Base-by-base conservation (phyloP, 306 rosid genomes). In the Quercus wislizeni region DNA sequence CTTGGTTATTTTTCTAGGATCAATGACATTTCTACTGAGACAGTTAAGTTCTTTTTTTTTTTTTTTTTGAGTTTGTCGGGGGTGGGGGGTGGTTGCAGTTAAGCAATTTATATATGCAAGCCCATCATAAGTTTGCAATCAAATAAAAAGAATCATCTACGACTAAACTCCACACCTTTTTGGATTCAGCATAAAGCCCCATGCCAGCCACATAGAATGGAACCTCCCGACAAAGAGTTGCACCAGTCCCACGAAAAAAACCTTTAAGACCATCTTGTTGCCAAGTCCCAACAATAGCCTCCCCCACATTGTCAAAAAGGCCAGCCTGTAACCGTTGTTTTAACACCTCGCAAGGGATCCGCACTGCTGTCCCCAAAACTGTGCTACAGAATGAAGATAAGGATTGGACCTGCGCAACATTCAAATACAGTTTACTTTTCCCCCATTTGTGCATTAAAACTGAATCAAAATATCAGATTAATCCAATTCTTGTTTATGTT, bases 301-400 rank as follows among this genome's bases (percentile, higher is more conserved):
- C 90, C 27, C 96, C 98, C 15, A 86, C 99, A 75, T 87, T 96
- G 83, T 93, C 87, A 85, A 89, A 96, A 81, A 93, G 85, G 72
- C 99, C 99, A 61, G 98, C 99, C 86, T 96, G 99, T 76, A 90
- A 85, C 90, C 98, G 89, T 86, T 96, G 99, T 89, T 96, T 96
- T 77, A 96, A 80, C 69, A 96, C 99, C 85, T 96, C 99, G 73
- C 98, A 93, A 21, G 99, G 99, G 76, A 96, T 96, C 72, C 97
- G 89, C 81, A 93, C 94, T 30, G 99, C 99, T 75, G 99, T 93
- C 67, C 99, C 99, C 91, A 96, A 85, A 87, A 89, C 83, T 12
- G 99, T 96, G 91, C 99, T 92, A 69, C 98, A 93, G 89, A 96
- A 92, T 58, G 99, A 96, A 75, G 98, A 86, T 55, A 96, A 65